Conservation (phyloP, 1,139 yeast species). For the Taphrina sp. region DNA sequence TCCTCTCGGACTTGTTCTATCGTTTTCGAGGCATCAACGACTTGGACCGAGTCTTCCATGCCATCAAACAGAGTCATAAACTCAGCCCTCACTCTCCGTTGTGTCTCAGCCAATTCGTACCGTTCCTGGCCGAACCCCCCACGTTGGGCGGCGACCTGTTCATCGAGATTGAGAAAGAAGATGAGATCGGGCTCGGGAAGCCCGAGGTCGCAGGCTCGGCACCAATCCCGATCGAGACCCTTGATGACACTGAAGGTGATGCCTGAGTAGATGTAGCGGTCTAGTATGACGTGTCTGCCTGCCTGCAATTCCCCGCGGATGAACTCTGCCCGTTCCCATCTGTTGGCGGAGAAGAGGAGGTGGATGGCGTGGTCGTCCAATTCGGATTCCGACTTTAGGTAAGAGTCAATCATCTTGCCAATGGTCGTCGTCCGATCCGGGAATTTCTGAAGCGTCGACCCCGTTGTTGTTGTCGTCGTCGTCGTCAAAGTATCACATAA, state of each 20-base stretch:
- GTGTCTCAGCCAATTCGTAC: slow-evolving; percentile 75
- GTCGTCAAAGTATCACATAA: too few relatives aligned
- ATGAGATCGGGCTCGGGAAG: slow-evolving; percentile 84
- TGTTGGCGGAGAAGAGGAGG: slow-evolving; percentile 82
- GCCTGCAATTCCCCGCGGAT: slow-evolving; percentile 51
- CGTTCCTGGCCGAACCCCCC: slow-evolving; percentile 91
- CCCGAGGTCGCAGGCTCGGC: slow-evolving; percentile 75
- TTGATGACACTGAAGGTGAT: slow-evolving; percentile 92
- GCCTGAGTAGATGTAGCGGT: slow-evolving; percentile 89
- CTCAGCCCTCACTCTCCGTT: slow-evolving; percentile 59
- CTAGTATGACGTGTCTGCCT: slow-evolving; percentile 68
- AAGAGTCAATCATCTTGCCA: slow-evolving; percentile 73
- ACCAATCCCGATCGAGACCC: slow-evolving; percentile 68
- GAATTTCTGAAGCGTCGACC: slow-evolving; percentile 51
- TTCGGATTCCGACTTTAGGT: slow-evolving; percentile 49
- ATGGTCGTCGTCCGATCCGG: slow-evolving; percentile 83
- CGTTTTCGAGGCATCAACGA: slow-evolving; percentile 61
- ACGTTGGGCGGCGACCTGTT: slow-evolving; percentile 55
- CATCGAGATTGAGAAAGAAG: slow-evolving; percentile 64
- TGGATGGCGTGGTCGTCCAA: slow-evolving; percentile 75
- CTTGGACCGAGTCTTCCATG: slow-evolving; percentile 34
- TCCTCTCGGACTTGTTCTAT: slow-evolving; percentile 55
- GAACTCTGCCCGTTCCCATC: slow-evolving; percentile 71
- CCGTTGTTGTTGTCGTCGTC: slow-evolving; percentile 36
- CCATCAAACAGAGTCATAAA: slow-evolving; percentile 46